Evolutionary conservation across 2,329 filamentous ascomycete species (phyloP).

Genomic region (Arthrobotrys entomopaga): DNA sequence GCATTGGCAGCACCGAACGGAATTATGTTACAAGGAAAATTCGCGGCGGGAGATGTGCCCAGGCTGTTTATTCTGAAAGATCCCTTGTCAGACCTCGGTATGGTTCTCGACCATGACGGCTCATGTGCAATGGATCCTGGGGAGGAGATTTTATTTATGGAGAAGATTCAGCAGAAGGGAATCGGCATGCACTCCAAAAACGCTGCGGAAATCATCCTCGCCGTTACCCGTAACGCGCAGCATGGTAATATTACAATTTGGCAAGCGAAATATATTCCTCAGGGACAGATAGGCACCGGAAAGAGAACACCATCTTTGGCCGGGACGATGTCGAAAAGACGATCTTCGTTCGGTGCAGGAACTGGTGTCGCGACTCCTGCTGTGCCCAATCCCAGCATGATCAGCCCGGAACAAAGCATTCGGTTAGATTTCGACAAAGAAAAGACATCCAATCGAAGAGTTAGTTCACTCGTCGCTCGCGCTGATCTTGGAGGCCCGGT

Average conservation of each 20-base stretch:
- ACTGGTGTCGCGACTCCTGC: conserved; percentile 82
- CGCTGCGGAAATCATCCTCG: conserved; percentile 71
- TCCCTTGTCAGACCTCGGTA: conserved; percentile 83
- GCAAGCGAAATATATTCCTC: conserved; percentile 80
- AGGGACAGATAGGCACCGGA: conserved; percentile 68
- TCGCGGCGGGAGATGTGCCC: conserved; percentile 69
- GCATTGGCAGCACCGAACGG: conserved; percentile 84
- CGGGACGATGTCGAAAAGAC: conserved; percentile 73
- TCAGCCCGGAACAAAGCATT: conserved; percentile 75
- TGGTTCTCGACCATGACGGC: conserved; percentile 75
- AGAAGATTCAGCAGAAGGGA: conserved; percentile 68
- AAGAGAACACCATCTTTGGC: conserved; percentile 65
- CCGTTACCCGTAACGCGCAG: conserved; percentile 82
- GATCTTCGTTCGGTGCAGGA: conserved; percentile 73
- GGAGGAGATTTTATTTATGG: conserved; percentile 86
- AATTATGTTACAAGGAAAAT: conserved; percentile 84
- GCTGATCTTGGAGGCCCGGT: conserved; percentile 87
- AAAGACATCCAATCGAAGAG: conserved; percentile 75
- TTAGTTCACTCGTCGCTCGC: conserved; percentile 89
- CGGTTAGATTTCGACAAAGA: conserved; percentile 69
- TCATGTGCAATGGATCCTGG: conserved; percentile 73
- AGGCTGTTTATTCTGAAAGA: conserved; percentile 85
- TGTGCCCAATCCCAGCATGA: conserved; percentile 74
- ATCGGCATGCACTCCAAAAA: conserved; percentile 63
- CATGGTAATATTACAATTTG: conserved; percentile 83